Evolutionary conservation across 495 filamentous ascomycete species (phyloP), one percentile per base, ranked within the genome.

Genomic region (Tuber melanosporum): DNA sequence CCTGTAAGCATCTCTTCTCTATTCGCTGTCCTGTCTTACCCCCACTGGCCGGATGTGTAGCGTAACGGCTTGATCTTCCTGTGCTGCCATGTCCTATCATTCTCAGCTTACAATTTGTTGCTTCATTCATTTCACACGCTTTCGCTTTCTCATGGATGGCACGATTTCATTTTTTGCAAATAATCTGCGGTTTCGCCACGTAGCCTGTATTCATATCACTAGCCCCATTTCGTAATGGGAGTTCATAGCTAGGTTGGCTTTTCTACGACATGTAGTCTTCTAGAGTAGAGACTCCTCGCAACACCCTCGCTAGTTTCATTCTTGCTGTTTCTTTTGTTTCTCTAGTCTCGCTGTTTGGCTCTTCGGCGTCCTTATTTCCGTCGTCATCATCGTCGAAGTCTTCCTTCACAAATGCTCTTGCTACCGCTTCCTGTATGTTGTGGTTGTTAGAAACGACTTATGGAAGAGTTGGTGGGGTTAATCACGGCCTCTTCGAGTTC

Each of bases 401-500:
- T 15, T 75, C 73, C 46, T 73, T 62, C 41, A 79, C 52, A 26
- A 79, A 84, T 32, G 47, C 71, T 45, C 77, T 81, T 17, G 79
- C 76, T 76, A 76, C 77, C 32, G 62, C 26, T 47, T 81, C 79
- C 69, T 77, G 44, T 36, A 15, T 39, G 26, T 52, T 17, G 12
- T 43, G 19, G 39, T 71, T 52, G 76, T 74, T 39, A 76, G 72
- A 77, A 14, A 26, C 43, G 17, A 70, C 62, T 52, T 66, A 4
- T 14, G 1, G 52, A 44, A n/a, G 44, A 32, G 44, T 8, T 32
- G 6, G 39, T 15, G 46, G 36, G 71, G 42, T 2, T 41, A 71
- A 47, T 46, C 70, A 82, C 92, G 52, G 92, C 92, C 77, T 88
- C 86, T 76, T 89, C 87, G n/a, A 94, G 85, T 49, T 89, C 88